Evolutionary conservation across 2,329 filamentous ascomycete species (phyloP).

Genomic region (Exophiala mesophila): DNA sequence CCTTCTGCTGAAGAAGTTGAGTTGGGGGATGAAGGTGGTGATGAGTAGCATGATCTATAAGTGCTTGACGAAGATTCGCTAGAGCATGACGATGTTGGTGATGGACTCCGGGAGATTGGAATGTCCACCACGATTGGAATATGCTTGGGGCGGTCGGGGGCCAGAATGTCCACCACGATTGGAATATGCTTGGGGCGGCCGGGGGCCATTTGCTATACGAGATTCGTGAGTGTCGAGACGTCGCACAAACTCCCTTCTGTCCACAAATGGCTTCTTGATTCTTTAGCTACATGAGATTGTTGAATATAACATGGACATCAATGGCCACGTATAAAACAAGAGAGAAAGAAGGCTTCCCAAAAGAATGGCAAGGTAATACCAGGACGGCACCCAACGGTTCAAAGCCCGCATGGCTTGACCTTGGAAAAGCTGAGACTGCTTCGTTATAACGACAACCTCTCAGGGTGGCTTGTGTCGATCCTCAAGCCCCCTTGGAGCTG

Average conservation of each 20-base stretch:
- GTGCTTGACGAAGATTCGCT: constrained; percentile 17
- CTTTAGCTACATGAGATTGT: no score
- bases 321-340: no score
- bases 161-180: not conserved
- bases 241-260: no score
- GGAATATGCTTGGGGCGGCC: not conserved
- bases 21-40: constrained; percentile 6
- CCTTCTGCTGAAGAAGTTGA: constrained; percentile 2
- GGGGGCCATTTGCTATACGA: no score
- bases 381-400: no score
- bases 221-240: no score
- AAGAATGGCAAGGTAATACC: no score
- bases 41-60: constrained; percentile 6
- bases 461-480: not conserved
- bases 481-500: not conserved
- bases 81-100: constrained; percentile 12
- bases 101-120: constrained; percentile 10
- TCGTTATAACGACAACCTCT: no score
- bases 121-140: not conserved
- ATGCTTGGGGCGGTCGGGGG: not conserved
- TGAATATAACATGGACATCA: no score
- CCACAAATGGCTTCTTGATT: no score
- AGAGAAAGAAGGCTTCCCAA: no score
- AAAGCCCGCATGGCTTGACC: no score
- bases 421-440: not conserved